Percentiles rank a stretch among this genome's conserved stretches.
These are phyloP conservation scores for Pythium guiyangense DNA, from an alignment of 352 stramenopile species.

Conservation along the genomic window DNA sequence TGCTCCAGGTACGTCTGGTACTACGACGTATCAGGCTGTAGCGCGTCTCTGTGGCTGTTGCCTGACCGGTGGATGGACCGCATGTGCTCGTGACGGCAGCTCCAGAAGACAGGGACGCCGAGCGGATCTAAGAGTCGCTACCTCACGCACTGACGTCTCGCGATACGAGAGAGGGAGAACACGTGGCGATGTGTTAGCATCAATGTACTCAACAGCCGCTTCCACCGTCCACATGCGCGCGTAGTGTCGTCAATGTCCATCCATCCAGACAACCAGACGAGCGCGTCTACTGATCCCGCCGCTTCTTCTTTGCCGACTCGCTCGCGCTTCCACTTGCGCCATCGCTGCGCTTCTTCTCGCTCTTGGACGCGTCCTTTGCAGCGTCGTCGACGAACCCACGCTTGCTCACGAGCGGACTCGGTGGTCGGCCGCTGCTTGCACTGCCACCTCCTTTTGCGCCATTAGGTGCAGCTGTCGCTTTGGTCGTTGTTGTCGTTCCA, in stretches of 20 bases:
- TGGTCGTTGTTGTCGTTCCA: not conserved
- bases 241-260: too few species aligned
- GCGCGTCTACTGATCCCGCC: slow-evolving; percentile 40
- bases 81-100: slow-evolving; percentile 19
- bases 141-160: slow-evolving; percentile 43
- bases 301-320: slow-evolving; percentile 47
- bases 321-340: not conserved
- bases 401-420: too few species aligned
- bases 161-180: not conserved
- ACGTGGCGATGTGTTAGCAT: not conserved
- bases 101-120: slow-evolving; percentile 55
- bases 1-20: slow-evolving; percentile 74
- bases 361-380: slow-evolving; percentile 9
- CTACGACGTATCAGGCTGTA: not conserved
- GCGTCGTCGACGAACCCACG: too few species aligned
- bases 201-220: slow-evolving; percentile 1
- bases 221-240: too few species aligned
- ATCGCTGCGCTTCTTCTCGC: slow-evolving; percentile 28
- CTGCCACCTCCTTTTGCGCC: slow-evolving; percentile 12
- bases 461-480: not conserved
- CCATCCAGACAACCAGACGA: not conserved
- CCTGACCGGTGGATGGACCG: not conserved
- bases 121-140: slow-evolving; percentile 49
- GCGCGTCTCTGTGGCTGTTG: not conserved
- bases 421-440: not conserved